Evolutionary conservation across 2,329 filamentous ascomycete species (phyloP).

Genomic region (Apiospora phragmitis): DNA sequence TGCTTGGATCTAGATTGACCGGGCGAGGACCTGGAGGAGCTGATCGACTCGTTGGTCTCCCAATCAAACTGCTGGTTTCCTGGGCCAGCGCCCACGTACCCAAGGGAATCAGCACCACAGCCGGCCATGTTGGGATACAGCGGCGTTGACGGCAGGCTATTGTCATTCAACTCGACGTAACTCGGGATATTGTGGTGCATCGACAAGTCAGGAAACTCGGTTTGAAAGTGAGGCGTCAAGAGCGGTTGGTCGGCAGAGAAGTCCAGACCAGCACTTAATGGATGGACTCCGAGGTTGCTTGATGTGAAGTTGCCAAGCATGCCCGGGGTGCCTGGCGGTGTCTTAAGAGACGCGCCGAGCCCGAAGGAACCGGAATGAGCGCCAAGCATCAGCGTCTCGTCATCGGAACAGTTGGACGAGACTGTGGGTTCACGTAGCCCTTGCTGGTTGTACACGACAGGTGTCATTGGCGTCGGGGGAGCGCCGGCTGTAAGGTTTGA

Average conservation of each 20-base stretch:
- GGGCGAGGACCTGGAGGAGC: constrained; percentile 38
- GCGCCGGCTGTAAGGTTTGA: constrained; percentile 40
- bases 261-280: constrained; percentile 23
- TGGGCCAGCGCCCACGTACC: background rate
- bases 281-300: constrained; percentile 38
- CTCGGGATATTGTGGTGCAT: constrained; percentile 41
- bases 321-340: constrained; percentile 55
- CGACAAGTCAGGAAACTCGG: constrained; percentile 45
- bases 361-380: constrained; percentile 22
- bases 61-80: constrained; percentile 52
- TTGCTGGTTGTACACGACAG: constrained; percentile 40
- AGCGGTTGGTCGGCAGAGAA: constrained; percentile 48
- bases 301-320: constrained; percentile 43
- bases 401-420: constrained; percentile 40
- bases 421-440: constrained; percentile 40
- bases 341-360: constrained; percentile 45
- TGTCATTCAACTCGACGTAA: constrained; percentile 44
- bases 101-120: constrained; percentile 34
- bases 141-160: constrained; percentile 51
- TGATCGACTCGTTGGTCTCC: constrained; percentile 44
- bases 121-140: constrained; percentile 45
- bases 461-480: constrained; percentile 52
- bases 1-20: constrained; percentile 39
- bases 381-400: constrained; percentile 34
- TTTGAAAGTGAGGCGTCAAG: constrained; percentile 49